Conservation (phyloP, 805 yeast genomes). For the Candida quercuum region DNA sequence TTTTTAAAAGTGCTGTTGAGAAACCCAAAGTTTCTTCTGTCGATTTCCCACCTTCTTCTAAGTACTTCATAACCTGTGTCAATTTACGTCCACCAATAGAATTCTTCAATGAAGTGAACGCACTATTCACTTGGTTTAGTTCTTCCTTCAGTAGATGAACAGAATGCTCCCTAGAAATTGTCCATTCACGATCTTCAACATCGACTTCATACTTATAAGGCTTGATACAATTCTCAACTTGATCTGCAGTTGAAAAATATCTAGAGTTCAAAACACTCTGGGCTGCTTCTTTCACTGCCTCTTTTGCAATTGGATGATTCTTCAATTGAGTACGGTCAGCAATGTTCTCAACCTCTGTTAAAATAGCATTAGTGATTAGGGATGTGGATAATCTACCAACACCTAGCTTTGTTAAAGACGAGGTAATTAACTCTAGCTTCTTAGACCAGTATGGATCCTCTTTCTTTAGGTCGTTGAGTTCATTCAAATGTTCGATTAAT, state of each 20-base stretch:
- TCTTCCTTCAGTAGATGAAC: constrained; percentile 75
- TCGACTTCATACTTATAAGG: constrained; percentile 98
- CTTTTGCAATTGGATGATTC: constrained; percentile 82
- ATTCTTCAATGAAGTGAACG: constrained; percentile 52
- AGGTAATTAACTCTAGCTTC: constrained; percentile 78
- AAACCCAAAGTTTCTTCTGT: constrained; percentile 79
- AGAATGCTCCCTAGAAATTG: constrained; percentile 71
- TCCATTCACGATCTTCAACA: constrained; percentile 94
- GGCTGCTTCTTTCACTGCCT: constrained; percentile 82
- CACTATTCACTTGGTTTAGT: constrained; percentile 69
- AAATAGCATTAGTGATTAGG: constrained; percentile 72
- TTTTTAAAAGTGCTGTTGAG: constrained; percentile 63
- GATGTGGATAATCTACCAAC: constrained; percentile 87
- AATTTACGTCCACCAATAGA: constrained; percentile 82
- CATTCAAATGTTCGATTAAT: constrained; percentile 40
- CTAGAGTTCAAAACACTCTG: constrained; percentile 69
- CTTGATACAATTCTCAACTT: constrained; percentile 95
- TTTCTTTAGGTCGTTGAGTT: constrained; percentile 48
- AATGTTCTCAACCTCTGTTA: constrained; percentile 71
- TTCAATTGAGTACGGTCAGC: constrained; percentile 70
- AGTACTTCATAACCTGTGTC: constrained; percentile 73
- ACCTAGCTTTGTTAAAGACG: constrained; percentile 85
- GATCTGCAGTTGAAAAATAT: constrained; percentile 92
- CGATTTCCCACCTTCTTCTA: constrained; percentile 33
- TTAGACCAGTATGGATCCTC: constrained; percentile 85